These are phyloP conservation scores for Saussurea involucrata DNA, from an alignment of 129 eudicot species.

Conservation along the genomic window DNA sequence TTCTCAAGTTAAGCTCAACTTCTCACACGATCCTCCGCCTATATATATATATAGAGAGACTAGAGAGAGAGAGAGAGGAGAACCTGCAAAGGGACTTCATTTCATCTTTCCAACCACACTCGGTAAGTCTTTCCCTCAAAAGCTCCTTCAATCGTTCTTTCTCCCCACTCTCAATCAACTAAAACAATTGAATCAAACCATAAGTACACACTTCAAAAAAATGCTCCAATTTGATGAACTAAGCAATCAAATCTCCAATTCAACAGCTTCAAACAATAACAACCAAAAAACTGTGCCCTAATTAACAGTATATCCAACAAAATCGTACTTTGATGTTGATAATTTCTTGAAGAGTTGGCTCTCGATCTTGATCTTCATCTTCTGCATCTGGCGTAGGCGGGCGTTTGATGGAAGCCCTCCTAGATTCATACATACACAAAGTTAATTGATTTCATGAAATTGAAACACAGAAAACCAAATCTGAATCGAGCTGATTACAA, in stretches of 20 bases:
- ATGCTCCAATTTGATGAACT: background rate
- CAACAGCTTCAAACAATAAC: background rate
- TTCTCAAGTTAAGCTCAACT: too few relatives aligned
- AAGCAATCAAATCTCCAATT: background rate
- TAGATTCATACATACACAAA: conserved; percentile 3
- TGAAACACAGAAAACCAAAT: background rate
- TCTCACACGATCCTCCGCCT: too few relatives aligned
- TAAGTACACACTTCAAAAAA: background rate
- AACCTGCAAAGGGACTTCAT: conserved; percentile 91
- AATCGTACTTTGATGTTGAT: conserved; percentile 57
- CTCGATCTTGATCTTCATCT: conserved; percentile 51
- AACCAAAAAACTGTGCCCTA: background rate
- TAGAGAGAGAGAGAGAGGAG: background rate
- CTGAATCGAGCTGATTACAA: background rate
- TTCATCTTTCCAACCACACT: conserved; percentile 91
- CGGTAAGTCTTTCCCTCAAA: conserved; percentile 73
- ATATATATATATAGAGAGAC: background rate
- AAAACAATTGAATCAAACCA: conserved; percentile 13
- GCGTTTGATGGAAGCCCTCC: conserved; percentile 77
- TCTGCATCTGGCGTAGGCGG: conserved; percentile 81
- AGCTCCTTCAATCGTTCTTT: conserved; percentile 80
- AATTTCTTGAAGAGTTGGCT: conserved; percentile 61
- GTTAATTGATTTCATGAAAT: background rate
- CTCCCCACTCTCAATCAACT: conserved; percentile 86
- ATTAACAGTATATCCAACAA: background rate